Percentiles rank a stretch among this genome's conserved stretches.
Evolutionary conservation across 2,329 filamentous ascomycete genomes (phyloP).

Genomic region (Talaromyces verruculosus): DNA sequence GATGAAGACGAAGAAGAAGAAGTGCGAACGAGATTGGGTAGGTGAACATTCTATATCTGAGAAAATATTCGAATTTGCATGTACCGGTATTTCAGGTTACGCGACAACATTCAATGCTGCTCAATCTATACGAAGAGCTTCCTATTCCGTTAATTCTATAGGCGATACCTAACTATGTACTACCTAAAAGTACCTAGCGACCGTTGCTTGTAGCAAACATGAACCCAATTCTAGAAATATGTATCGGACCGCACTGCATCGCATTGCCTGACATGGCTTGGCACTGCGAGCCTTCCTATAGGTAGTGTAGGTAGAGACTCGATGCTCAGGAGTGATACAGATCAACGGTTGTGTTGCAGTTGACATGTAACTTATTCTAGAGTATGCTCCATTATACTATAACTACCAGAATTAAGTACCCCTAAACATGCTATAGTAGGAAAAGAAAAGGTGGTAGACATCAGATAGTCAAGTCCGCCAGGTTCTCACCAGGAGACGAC

Average conservation of each 20-base stretch:
- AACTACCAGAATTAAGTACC: neutral
- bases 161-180: too few species aligned
- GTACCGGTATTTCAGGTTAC: neutral
- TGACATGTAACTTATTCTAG: neutral
- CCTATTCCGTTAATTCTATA: neutral
- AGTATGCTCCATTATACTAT: neutral
- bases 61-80: neutral
- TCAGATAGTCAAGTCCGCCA: neutral
- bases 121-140: neutral
- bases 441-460: neutral
- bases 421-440: neutral
- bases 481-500: neutral
- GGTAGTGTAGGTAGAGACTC: neutral
- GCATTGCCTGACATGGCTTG: conserved; percentile 3
- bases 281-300: neutral
- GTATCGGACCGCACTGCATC: neutral
- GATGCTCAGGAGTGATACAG: neutral
- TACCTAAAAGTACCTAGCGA: too few species aligned
- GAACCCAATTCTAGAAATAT: conserved; percentile 1
- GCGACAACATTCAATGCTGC: neutral
- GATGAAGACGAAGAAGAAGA: neutral
- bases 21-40: neutral
- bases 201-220: neutral
- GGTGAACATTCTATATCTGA: neutral
- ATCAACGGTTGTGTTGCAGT: neutral